Conservation (phyloP, 352 stramenopile genomes). For the Pseudoperonospora humuli region DNA sequence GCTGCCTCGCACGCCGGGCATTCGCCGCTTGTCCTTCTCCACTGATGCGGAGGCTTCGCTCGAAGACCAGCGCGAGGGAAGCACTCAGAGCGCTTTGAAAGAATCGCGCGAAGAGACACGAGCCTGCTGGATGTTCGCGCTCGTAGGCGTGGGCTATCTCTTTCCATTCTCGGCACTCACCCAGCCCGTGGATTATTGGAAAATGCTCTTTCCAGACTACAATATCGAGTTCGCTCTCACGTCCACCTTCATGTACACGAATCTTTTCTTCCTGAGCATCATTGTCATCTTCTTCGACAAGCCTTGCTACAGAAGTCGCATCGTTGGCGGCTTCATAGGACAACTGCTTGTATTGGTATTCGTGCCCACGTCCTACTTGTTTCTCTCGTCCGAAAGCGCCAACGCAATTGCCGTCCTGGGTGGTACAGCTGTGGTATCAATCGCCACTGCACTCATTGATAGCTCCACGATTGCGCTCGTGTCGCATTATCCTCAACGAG, state of each 20-base stretch:
- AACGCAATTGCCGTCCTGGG: conserved; percentile 62
- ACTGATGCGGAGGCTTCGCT: conserved; percentile 27
- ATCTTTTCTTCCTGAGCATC: conserved; percentile 51
- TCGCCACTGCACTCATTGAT: conserved; percentile 78
- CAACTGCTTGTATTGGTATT: conserved; percentile 67
- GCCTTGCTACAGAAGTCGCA: conserved; percentile 62
- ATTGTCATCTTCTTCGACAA: conserved; percentile 56
- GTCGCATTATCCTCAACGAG: conserved; percentile 65
- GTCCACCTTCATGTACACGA: conserved; percentile 81
- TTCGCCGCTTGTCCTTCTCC: conserved; percentile 25
- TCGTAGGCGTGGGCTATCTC: conserved; percentile 75
- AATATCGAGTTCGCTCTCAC: conserved; percentile 85
- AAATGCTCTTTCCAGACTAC: conserved; percentile 76
- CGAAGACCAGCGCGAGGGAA: conserved; percentile 23
- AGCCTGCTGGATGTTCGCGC: conserved; percentile 57
- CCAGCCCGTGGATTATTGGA: conserved; percentile 86
- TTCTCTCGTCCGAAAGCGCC: conserved; percentile 52
- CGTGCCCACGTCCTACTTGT: conserved; percentile 72
- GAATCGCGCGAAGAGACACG: conserved; percentile 38
- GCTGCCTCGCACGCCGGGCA: conserved; percentile 37
- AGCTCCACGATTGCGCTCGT: conserved; percentile 78
- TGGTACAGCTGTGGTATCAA: conserved; percentile 50
- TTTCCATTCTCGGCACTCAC: conserved; percentile 86
- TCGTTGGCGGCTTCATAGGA: conserved; percentile 71
- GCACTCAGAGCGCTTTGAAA: conserved; percentile 19